Base-by-base conservation (phyloP, 306 rosid species). In the Quercus berberidifolia region DNA sequence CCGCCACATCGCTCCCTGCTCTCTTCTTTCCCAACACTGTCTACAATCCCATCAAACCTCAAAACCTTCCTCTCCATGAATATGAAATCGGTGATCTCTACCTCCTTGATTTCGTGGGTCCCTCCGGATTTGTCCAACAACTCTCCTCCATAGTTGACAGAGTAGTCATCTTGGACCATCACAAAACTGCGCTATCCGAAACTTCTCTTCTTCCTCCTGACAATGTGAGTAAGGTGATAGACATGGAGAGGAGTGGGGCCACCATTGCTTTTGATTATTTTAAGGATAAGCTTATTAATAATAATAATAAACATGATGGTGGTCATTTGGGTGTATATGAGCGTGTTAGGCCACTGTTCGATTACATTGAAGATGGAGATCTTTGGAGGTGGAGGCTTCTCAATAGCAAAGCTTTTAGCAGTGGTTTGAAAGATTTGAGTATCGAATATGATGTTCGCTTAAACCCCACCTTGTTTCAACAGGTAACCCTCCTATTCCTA, bases 221-320 rank as follows among this genome's bases (percentile, higher is more conserved):
- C 74, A 90, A 92, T 57, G 90, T 90, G 71, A 65, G 21, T 21
- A 85, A 85, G 59, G 79, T 90, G 65, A 69, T 95, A 80, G 99
- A 91, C 77, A 87, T 92, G 83, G 77, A 85, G 55, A 86, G 96
- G 82, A 91, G 99, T 73, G 99, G 98, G 1, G 98, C 99, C 35
- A 92, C 98, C 19, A 88, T 95, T 82, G 99, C 99, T 49, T 95
- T 89, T 71, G 98, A 92, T 83, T 95, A 91, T 80, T 95, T 95
- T 83, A 88, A 76, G 85, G 81, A 80, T 26, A 90, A 82, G 84
- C 89, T 89, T 43, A 3, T 83, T 41, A 56, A 49, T 26, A 3
- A 35, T 49, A 5, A 19, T 63, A 13, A 15, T 33, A 11, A 19
- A 10, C 25, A 67, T 14, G 74, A 31, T 9, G 1, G 3, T 19